phyloP scores from a whole-genome alignment of 768 basidiomycete genomes.

The Mycena galericulata region DNA sequence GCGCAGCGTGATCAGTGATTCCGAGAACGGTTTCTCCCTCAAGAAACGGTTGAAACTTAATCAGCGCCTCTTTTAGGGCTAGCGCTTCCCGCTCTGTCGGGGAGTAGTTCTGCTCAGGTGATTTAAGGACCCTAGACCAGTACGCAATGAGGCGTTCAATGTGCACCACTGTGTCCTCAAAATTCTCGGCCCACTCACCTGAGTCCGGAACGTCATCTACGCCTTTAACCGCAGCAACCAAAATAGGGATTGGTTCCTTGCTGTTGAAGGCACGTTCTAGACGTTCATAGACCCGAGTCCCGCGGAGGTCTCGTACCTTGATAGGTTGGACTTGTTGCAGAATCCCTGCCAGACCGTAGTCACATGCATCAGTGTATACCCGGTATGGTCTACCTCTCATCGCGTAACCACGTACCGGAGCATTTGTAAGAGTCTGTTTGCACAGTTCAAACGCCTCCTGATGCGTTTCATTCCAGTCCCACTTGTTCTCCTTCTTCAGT shows the following conservation, averaged over 20 bases:
- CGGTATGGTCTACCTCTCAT: slow-evolving; percentile 44
- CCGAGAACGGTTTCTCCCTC: slow-evolving; percentile 46
- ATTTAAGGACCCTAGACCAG: slow-evolving; percentile 47
- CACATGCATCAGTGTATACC: slow-evolving; percentile 50
- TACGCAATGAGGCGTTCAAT: slow-evolving; percentile 47
- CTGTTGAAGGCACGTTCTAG: slow-evolving; percentile 36
- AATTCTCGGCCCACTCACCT: slow-evolving; percentile 35
- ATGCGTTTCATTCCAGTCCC: slow-evolving; percentile 39
- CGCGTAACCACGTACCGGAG: slow-evolving; percentile 35
- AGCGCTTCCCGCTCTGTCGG: slow-evolving; percentile 14
- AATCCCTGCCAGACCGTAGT: slow-evolving; percentile 41
- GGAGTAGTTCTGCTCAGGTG: not conserved
- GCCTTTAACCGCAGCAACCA: slow-evolving; percentile 40
- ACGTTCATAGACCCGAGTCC: slow-evolving; percentile 42
- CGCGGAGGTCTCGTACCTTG: slow-evolving; percentile 39
- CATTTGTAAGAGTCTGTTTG: slow-evolving; percentile 43
- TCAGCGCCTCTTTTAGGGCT: no score
- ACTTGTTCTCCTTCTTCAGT: slow-evolving; percentile 41
- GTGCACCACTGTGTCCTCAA: slow-evolving; percentile 42
- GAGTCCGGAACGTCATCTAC: slow-evolving; percentile 28
- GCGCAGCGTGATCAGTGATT: slow-evolving; percentile 39
- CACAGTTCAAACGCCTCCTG: slow-evolving; percentile 41
- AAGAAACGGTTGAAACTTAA: slow-evolving; percentile 40
- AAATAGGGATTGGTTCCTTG: slow-evolving; percentile 36
- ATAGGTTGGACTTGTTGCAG: slow-evolving; percentile 50